These are phyloP conservation scores for Tephrocybe sp. DNA, from an alignment of 768 basidiomycete species.

Conservation along the genomic window DNA sequence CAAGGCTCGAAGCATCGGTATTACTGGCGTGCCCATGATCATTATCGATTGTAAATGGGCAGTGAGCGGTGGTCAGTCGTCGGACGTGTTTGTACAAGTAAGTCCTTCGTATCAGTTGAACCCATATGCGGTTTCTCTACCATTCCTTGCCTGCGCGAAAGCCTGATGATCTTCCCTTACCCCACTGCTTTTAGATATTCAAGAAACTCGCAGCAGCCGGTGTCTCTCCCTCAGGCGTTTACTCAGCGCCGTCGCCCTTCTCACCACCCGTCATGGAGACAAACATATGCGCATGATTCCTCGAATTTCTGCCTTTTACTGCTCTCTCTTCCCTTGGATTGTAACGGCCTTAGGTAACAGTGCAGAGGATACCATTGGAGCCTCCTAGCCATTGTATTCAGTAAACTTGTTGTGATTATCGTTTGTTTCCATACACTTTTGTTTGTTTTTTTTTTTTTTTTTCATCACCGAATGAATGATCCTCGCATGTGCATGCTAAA, in stretches of 20 bases:
- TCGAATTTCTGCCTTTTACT: not conserved
- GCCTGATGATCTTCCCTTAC: not conserved
- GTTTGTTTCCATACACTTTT: not conserved
- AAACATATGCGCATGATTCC: slow-evolving; percentile 11
- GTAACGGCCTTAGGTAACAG: not conserved
- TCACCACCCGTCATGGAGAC: slow-evolving; percentile 31
- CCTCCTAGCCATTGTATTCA: not conserved
- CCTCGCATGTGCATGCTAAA: not conserved
- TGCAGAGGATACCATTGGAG: slow-evolving; percentile 8
- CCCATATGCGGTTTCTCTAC: not conserved
- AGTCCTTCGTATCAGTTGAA: slow-evolving; percentile 14
- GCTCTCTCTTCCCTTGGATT: not conserved
- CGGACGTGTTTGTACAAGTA: slow-evolving; percentile 70
- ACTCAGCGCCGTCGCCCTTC: slow-evolving; percentile 32
- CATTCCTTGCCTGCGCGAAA: not conserved
- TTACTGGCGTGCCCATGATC: slow-evolving; percentile 78
- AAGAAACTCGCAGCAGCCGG: slow-evolving; percentile 47
- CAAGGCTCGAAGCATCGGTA: slow-evolving; percentile 60
- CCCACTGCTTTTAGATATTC: slow-evolving; percentile 31
- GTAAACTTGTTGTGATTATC: not conserved
- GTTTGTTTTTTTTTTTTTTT: not conserved
- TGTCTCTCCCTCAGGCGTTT: slow-evolving; percentile 24
- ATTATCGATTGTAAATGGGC: slow-evolving; percentile 80
- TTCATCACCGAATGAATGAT: not conserved
- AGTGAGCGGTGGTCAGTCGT: slow-evolving; percentile 68